A percentile compares a stretch with the other conserved stretches of the same genome.
Conservation (phyloP, 345 rosid genomes). For the Heritiera littoralis region DNA sequence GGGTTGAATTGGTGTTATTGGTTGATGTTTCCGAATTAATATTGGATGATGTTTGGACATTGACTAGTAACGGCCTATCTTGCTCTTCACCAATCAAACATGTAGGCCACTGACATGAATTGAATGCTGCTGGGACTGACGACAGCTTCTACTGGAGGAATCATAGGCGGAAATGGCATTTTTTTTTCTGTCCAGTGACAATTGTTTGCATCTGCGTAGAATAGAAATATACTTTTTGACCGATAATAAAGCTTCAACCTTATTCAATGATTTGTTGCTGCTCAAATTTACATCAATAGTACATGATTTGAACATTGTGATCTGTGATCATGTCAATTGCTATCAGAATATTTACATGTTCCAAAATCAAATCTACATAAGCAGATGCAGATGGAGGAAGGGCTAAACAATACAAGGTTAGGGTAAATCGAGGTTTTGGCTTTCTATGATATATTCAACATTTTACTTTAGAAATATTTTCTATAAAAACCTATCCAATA, state of each 20-base stretch:
- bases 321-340: not conserved
- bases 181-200: too few species aligned
- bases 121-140: not conserved
- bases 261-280: too few species aligned
- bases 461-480: too few species aligned
- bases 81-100: not conserved
- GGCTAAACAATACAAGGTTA: too few species aligned
- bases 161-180: not conserved
- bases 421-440: too few species aligned
- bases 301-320: not conserved
- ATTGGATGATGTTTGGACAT: not conserved
- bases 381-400: too few species aligned
- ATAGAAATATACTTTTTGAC: too few species aligned
- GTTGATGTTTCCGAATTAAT: not conserved
- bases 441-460: not conserved
- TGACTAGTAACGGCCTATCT: not conserved
- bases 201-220: too few species aligned
- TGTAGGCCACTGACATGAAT: not conserved
- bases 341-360: too few species aligned
- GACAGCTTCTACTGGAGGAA: not conserved
- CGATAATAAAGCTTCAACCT: not conserved
- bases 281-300: too few species aligned
- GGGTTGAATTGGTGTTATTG: not conserved
- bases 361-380: too few species aligned
- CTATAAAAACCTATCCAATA: too few species aligned